A percentile compares a stretch with the other conserved stretches of the same genome.
phyloP scores from a whole-genome alignment of 192 early-diverging fungal species.

The Rhizophagus clarus region DNA sequence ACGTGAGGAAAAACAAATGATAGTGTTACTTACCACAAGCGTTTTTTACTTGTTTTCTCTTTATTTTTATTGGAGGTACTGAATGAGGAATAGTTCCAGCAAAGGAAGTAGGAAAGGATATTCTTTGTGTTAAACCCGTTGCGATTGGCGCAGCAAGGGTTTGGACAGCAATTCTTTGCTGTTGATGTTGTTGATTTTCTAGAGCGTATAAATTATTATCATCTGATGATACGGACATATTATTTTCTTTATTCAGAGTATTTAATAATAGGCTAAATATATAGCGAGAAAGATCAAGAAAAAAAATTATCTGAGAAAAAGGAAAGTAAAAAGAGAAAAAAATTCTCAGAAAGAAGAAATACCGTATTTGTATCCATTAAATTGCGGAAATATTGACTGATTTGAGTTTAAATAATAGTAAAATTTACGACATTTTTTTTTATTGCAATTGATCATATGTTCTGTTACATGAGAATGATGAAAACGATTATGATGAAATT shows the following conservation, averaged over 20 bases:
- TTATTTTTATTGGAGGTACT: slow-evolving; percentile 38
- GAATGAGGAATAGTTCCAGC: not conserved
- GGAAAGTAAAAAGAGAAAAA: not conserved
- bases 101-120: not conserved
- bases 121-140: not conserved
- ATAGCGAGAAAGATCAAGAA: not conserved
- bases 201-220: not conserved
- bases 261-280: not conserved
- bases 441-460: too few species aligned
- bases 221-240: not conserved
- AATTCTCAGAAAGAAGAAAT: not conserved
- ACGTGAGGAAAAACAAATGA: not conserved
- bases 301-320: not conserved
- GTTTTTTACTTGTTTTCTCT: slow-evolving; percentile 86
- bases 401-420: too few species aligned
- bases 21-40: slow-evolving; percentile 69
- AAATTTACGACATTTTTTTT: too few species aligned
- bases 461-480: too few species aligned
- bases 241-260: not conserved
- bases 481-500: too few species aligned
- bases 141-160: not conserved
- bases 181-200: not conserved
- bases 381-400: not conserved
- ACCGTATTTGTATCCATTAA: not conserved
- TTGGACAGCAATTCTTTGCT: not conserved